Percentiles rank a stretch among this genome's conserved stretches.
Evolutionary conservation across 1,284 basidiomycete species (phyloP).

Genomic region (Heterobasidion parviporum): DNA sequence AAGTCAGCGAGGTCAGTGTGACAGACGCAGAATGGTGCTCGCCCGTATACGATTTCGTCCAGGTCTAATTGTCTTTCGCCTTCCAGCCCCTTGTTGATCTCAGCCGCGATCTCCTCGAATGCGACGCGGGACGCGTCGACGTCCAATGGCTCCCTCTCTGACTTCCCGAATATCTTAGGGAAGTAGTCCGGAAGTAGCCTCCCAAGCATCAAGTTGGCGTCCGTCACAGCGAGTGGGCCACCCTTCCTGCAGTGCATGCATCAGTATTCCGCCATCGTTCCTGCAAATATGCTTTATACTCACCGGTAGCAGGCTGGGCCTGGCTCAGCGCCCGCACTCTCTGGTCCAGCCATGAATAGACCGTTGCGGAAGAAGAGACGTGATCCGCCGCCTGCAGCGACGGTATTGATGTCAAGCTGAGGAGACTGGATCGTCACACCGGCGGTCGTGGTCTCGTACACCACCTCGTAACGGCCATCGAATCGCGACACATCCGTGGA

Average conservation of each 20-base stretch:
- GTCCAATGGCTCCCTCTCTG: conserved; percentile 79
- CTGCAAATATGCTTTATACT: conserved; percentile 9
- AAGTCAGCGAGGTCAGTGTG: background rate
- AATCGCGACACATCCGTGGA: conserved; percentile 88
- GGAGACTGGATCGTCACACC: conserved; percentile 86
- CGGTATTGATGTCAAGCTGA: conserved; percentile 84
- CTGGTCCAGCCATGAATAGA: conserved; percentile 76
- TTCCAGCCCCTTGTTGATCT: conserved; percentile 57
- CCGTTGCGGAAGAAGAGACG: conserved; percentile 78
- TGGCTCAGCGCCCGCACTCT: conserved; percentile 80
- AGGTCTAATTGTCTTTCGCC: conserved; percentile 48
- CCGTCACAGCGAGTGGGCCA: conserved; percentile 79
- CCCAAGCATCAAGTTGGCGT: conserved; percentile 81
- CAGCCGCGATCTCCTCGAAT: conserved; percentile 58
- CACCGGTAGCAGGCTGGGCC: conserved; percentile 78
- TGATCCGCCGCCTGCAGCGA: conserved; percentile 84
- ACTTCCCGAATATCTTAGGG: conserved; percentile 83
- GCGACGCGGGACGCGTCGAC: conserved; percentile 51
- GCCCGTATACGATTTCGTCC: conserved; percentile 89
- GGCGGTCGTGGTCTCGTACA: conserved; percentile 88
- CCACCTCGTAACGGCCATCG: conserved; percentile 78
- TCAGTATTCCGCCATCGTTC: background rate
- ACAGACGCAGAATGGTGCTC: conserved; percentile 11
- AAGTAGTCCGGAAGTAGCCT: conserved; percentile 80
- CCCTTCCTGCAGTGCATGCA: conserved; percentile 50